Conservation (phyloP, 345 rosid species). For the Gossypium rotundifolium region DNA sequence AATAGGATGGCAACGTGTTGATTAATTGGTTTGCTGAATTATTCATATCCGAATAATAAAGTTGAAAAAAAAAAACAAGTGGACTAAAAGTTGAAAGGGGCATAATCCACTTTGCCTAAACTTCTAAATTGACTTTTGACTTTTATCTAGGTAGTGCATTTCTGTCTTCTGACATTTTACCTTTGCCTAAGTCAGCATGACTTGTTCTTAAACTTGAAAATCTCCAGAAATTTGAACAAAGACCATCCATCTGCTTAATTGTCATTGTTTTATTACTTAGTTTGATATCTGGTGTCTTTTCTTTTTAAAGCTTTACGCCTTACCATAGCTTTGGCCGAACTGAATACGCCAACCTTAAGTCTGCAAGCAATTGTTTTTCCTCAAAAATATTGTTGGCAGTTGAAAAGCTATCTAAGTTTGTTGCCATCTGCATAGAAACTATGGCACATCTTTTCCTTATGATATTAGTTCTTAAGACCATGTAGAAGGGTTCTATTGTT, state of each 20-base stretch:
- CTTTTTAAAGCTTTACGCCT: not conserved
- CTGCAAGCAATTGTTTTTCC: not conserved
- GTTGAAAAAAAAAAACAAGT: not conserved
- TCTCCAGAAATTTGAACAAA: not conserved
- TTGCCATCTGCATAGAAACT: not conserved
- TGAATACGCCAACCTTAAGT: not conserved
- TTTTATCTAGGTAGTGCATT: not conserved
- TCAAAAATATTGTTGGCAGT: not conserved
- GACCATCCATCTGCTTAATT: not conserved
- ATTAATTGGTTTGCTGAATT: not conserved
- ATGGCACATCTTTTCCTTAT: not conserved
- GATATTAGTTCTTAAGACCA: not conserved
- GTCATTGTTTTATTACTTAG: not conserved
- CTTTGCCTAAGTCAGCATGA: slow-evolving; percentile 24
- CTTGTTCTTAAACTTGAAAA: slow-evolving; percentile 11
- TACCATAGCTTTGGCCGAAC: not conserved
- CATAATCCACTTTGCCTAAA: slow-evolving; percentile 22
- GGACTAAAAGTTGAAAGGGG: slow-evolving; percentile 1
- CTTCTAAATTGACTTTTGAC: slow-evolving; percentile 21
- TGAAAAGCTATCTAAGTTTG: not conserved
- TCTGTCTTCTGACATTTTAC: not conserved
- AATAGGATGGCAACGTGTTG: not conserved
- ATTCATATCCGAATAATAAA: not conserved
- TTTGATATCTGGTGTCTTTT: not conserved
- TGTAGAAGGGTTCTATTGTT: not conserved